A percentile compares a stretch with the other conserved stretches of the same genome.
These are phyloP conservation scores for Penicillium odoratum DNA, from an alignment of 495 filamentous ascomycete genomes.

Conservation along the genomic window DNA sequence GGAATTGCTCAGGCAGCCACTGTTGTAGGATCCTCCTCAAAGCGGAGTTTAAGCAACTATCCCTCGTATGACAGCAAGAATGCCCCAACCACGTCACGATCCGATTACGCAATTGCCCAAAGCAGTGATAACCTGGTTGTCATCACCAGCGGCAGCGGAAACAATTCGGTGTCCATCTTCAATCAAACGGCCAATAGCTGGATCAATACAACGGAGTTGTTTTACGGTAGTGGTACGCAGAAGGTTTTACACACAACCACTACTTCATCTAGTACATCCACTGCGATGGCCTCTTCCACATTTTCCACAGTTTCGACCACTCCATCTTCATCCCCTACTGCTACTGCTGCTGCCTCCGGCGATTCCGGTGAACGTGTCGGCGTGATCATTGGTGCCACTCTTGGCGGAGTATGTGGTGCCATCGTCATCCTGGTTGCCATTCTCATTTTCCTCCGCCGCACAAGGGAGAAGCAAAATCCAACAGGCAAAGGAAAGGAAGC, in stretches of 20 bases:
- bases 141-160: conserved; percentile 69
- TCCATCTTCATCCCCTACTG: conserved; percentile 23
- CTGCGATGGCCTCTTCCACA: conserved; percentile 40
- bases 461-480: conserved; percentile 53
- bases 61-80: conserved; percentile 75
- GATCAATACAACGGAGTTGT: conserved; percentile 70
- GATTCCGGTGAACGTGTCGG: conserved; percentile 45
- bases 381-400: conserved; percentile 70
- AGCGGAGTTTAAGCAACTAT: conserved; percentile 58
- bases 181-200: conserved; percentile 76
- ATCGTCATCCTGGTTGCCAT: conserved; percentile 66
- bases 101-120: conserved; percentile 64
- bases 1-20: conserved; percentile 37
- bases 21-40: conserved; percentile 34
- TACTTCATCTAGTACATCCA: conserved; percentile 35
- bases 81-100: conserved; percentile 61
- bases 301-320: conserved; percentile 35
- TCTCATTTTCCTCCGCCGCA: conserved; percentile 67
- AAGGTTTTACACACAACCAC: conserved; percentile 39
- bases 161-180: conserved; percentile 70
- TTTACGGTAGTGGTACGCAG: conserved; percentile 50
- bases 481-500: conserved; percentile 55
- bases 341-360: conserved; percentile 36
- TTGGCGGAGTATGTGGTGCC: conserved; percentile 75
- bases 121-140: conserved; percentile 61